Evolutionary conservation across 257 asterid genomes (phyloP).

Genomic region (Lavandula angustifolia): DNA sequence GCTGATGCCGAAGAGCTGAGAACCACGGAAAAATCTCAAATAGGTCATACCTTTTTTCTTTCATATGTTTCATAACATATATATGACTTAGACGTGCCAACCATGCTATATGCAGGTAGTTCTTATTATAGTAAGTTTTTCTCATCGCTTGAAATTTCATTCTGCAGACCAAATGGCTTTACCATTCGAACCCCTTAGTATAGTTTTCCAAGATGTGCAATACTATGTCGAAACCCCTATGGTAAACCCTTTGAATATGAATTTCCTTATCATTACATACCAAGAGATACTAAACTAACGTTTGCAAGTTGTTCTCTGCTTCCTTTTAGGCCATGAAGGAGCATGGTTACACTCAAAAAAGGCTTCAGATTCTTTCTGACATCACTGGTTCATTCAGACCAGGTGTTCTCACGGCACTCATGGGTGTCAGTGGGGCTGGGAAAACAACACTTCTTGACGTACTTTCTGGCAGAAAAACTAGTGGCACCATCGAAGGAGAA

Average conservation of each 20-base stretch:
- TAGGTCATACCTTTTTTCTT: conserved; percentile 33
- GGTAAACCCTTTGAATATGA: conserved; percentile 32
- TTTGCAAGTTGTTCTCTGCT: neutral
- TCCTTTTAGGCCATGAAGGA: conserved; percentile 47
- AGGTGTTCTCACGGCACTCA: conserved; percentile 57
- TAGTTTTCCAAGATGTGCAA: conserved; percentile 54
- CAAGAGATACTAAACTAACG: conserved; percentile 8
- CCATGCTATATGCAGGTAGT: neutral
- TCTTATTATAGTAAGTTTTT: conserved; percentile 6
- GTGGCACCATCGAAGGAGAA: conserved; percentile 52
- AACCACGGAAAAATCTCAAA: conserved; percentile 24
- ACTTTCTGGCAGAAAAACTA: conserved; percentile 59
- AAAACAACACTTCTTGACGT: conserved; percentile 64
- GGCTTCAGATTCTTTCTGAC: conserved; percentile 46
- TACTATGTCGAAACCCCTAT: conserved; percentile 54
- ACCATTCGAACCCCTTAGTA: conserved; percentile 51
- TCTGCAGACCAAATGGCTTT: conserved; percentile 42
- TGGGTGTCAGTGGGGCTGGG: conserved; percentile 76
- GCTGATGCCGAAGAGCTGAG: conserved; percentile 23
- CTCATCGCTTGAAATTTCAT: conserved; percentile 17
- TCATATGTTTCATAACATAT: neutral
- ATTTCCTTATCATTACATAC: conserved; percentile 1
- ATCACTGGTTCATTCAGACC: conserved; percentile 54
- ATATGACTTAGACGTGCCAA: neutral
- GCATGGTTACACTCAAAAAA: conserved; percentile 42